Percentiles rank a stretch among this genome's conserved stretches.
Conservation (phyloP, 345 rosid species). For the Capsella bursapastoris region DNA sequence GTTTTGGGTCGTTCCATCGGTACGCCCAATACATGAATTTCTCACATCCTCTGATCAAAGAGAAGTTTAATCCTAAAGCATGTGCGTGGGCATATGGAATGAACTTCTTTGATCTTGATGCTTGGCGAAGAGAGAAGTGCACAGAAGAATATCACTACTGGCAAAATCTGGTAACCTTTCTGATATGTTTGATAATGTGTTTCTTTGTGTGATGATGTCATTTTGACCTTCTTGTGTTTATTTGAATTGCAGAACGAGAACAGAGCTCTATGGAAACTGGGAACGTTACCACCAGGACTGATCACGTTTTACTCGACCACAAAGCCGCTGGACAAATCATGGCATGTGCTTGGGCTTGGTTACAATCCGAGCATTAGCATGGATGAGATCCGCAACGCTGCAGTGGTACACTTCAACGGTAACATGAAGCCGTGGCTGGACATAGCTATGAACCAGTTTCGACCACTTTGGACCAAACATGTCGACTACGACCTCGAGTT, state of each 20-base stretch:
- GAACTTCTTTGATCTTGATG: conserved; percentile 99
- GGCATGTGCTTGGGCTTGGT: conserved; percentile 98
- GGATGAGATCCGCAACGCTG: conserved; percentile 92
- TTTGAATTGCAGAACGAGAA: conserved; percentile 82
- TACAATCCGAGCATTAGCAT: conserved; percentile 92
- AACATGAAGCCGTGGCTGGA: conserved; percentile 99
- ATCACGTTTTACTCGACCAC: conserved; percentile 95
- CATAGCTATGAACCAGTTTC: conserved; percentile 94
- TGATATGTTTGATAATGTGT: not conserved
- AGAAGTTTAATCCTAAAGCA: conserved; percentile 94
- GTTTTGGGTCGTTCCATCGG: conserved; percentile 96
- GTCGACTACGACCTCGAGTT: conserved; percentile 90
- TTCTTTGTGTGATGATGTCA: not conserved
- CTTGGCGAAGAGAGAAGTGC: conserved; percentile 98
- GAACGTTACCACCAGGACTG: conserved; percentile 91
- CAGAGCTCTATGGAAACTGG: conserved; percentile 90
- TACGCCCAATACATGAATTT: conserved; percentile 98
- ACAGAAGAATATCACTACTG: conserved; percentile 98
- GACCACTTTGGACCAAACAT: conserved; percentile 84
- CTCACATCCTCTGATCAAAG: conserved; percentile 94
- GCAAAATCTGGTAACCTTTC: conserved; percentile 80
- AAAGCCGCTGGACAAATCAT: conserved; percentile 88
- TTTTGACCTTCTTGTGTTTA: conserved; percentile 14
- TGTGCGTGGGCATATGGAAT: conserved; percentile 99
- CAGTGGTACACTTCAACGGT: conserved; percentile 95